A percentile compares a stretch with the other conserved stretches of the same genome.
Evolutionary conservation across 2,329 filamentous ascomycete genomes (phyloP).

Genomic region (Sclerotiophoma versabilis): DNA sequence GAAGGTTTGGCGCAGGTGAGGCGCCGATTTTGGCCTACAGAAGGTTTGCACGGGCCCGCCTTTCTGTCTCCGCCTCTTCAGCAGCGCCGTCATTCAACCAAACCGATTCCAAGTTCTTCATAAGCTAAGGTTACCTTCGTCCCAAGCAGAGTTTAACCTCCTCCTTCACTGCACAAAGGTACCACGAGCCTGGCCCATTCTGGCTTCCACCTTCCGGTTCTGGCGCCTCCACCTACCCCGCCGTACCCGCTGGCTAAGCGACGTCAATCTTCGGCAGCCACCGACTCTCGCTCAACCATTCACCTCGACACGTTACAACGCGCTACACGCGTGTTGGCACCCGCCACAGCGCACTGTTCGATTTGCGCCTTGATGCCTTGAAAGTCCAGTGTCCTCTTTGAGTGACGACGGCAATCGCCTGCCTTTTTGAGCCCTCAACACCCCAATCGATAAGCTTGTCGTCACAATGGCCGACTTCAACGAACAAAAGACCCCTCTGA

Average conservation of each 20-base stretch:
- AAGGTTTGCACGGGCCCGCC: conserved; percentile 12
- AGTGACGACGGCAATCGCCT: conserved; percentile 16
- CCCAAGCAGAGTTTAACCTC: not conserved
- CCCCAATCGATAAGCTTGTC: conserved; percentile 3
- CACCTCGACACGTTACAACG: conserved; percentile 21
- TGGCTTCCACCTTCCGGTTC: conserved; percentile 14
- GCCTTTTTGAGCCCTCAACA: conserved; percentile 8
- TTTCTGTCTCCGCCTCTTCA: conserved; percentile 4
- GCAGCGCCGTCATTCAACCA: conserved; percentile 16
- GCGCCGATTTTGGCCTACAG: conserved; percentile 13
- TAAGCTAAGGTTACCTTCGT: conserved; percentile 13
- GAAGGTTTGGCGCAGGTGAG: conserved; percentile 17
- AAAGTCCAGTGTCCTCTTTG: conserved; percentile 3
- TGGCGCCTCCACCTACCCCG: conserved; percentile 21
- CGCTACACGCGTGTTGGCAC: conserved; percentile 17
- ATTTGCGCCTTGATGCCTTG: conserved; percentile 21
- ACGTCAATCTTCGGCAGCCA: conserved; percentile 19
- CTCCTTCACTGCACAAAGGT: conserved; percentile 7
- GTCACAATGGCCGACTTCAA: conserved; percentile 34
- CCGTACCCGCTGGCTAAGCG: conserved; percentile 17
- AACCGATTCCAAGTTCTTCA: conserved; percentile 3
- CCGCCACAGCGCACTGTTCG: conserved; percentile 18
- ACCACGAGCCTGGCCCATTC: conserved; percentile 4
- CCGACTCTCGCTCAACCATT: conserved; percentile 20
- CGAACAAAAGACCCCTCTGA: conserved; percentile 36